Conservation (phyloP, 108 stramenopile species). For the Nannochloropsis gaditana region DNA sequence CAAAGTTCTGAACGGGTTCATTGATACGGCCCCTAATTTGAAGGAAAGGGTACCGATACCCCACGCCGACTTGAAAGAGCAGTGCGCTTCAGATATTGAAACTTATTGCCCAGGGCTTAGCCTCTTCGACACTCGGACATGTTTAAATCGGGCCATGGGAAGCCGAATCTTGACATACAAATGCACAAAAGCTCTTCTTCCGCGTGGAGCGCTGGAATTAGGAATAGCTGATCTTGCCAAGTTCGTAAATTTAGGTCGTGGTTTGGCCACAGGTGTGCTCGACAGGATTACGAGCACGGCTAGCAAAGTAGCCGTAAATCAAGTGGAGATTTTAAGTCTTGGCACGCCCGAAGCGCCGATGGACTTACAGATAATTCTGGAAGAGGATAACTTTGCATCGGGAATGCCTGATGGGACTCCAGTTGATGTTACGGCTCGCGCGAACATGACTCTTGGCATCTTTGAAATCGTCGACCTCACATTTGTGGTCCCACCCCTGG, state of each 20-base stretch:
- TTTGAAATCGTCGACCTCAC: not conserved
- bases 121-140: not conserved
- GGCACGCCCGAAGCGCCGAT: not conserved
- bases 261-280: not conserved
- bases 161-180: not conserved
- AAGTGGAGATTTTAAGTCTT: conserved; percentile 4
- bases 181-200: not conserved
- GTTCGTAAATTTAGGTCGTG: not conserved
- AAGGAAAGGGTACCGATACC: not conserved
- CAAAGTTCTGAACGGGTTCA: not conserved
- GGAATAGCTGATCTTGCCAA: not conserved
- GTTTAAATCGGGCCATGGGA: conserved; percentile 3
- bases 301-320: not conserved
- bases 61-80: not conserved
- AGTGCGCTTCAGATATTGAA: not conserved
- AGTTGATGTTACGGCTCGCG: not conserved
- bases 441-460: not conserved
- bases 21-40: not conserved
- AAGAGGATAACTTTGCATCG: not conserved
- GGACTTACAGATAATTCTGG: not conserved
- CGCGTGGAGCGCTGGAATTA: not conserved
- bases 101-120: not conserved
- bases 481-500: conserved; percentile 16
- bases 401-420: conserved; percentile 5
- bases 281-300: not conserved